Evolutionary conservation across 805 yeast genomes (phyloP).

Genomic region (Jamesozyma hellenica): DNA sequence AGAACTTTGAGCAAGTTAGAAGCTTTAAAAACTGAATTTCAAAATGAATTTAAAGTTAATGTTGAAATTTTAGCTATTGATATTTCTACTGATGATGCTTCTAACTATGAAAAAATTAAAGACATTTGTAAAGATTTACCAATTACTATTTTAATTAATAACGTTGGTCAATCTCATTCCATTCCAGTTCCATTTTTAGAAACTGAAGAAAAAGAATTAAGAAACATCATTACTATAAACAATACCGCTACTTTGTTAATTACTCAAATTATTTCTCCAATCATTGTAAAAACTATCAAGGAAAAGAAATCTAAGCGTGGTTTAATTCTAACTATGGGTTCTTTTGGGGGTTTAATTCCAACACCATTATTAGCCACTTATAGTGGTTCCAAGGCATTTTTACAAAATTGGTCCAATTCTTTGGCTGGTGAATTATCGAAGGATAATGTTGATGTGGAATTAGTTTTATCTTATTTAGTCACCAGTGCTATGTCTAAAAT

Average conservation of each 20-base stretch:
- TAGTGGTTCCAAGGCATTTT: constrained; percentile 91
- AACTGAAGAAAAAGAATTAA: constrained; percentile 64
- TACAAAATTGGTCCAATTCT: constrained; percentile 87
- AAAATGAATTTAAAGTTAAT: constrained; percentile 46
- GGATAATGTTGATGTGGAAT: constrained; percentile 71
- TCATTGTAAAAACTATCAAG: constrained; percentile 46
- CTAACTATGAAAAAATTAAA: constrained; percentile 45
- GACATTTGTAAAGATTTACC: constrained; percentile 41
- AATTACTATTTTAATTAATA: constrained; percentile 72
- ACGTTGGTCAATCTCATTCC: constrained; percentile 90
- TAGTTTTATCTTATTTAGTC: constrained; percentile 78
- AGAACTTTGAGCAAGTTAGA: constrained; percentile 75
- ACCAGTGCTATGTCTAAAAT: constrained; percentile 94
- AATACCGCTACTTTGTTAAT: constrained; percentile 73
- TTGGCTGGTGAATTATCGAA: constrained; percentile 73
- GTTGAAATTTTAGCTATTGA: constrained; percentile 70
- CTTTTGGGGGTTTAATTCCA: constrained; percentile 90
- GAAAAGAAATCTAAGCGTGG: constrained; percentile 41
- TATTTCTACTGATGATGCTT: constrained; percentile 51
- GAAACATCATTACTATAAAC: constrained; percentile 75
- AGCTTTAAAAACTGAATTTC: constrained; percentile 51
- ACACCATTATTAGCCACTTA: constrained; percentile 87
- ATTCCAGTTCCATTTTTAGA: constrained; percentile 90
- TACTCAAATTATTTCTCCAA: constrained; percentile 71
- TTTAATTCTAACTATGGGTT: constrained; percentile 86